phyloP scores from a whole-genome alignment of 495 filamentous ascomycete species.

The Xanthoparmelia taractica region DNA sequence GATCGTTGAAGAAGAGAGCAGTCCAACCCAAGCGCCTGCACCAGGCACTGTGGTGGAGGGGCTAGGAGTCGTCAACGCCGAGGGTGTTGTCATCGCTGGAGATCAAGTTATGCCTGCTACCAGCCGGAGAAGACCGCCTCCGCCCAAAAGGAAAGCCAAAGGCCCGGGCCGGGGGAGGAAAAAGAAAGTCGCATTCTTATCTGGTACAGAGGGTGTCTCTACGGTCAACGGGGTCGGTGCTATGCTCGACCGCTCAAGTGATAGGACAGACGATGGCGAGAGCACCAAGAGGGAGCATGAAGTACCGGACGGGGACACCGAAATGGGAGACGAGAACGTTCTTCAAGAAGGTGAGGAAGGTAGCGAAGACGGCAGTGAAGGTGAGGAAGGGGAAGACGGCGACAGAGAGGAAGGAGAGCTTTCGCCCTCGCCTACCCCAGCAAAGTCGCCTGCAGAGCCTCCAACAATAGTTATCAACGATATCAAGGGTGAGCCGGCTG shows the following conservation, averaged over 20 bases:
- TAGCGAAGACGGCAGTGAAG: conserved; percentile 50
- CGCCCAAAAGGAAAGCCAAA: conserved; percentile 67
- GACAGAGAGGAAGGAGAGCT: conserved; percentile 26
- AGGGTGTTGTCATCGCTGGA: conserved; percentile 53
- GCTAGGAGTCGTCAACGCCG: conserved; percentile 51
- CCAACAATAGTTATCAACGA: conserved; percentile 5
- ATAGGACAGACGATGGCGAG: conserved; percentile 33
- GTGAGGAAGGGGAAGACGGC: conserved; percentile 43
- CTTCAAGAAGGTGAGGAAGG: conserved; percentile 47
- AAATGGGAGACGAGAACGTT: conserved; percentile 37
- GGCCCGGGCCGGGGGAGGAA: conserved; percentile 59
- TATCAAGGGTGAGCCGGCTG: background rate
- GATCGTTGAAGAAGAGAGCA: conserved; percentile 54
- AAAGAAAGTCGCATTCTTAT: conserved; percentile 52
- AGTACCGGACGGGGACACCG: conserved; percentile 27
- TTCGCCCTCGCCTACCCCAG: conserved; percentile 24
- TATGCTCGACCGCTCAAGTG: conserved; percentile 31
- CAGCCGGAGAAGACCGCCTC: conserved; percentile 58
- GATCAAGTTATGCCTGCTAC: conserved; percentile 40
- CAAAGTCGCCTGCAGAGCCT: conserved; percentile 6
- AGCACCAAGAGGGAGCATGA: conserved; percentile 28
- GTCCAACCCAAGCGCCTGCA: conserved; percentile 41
- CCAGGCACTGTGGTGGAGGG: conserved; percentile 56
- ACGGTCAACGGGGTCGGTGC: conserved; percentile 22
- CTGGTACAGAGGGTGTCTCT: conserved; percentile 34